phyloP scores from a whole-genome alignment of 805 yeast species.

The Yarrowia phangngaensis region DNA sequence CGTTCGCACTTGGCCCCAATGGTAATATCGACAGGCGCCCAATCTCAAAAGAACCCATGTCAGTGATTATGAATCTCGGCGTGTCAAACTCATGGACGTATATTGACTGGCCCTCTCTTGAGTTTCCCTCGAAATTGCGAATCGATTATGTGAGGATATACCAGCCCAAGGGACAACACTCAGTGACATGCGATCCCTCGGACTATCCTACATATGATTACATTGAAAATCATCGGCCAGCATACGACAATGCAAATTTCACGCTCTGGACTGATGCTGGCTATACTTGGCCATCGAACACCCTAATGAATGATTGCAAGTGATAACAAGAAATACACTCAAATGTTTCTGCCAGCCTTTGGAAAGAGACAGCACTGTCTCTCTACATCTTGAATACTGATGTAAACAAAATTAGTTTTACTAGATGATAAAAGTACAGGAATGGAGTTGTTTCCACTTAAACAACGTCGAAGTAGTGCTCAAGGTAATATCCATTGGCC shows the following conservation, averaged over 20 bases:
- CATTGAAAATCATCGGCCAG: constrained; percentile 63
- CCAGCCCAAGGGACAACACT: constrained; percentile 65
- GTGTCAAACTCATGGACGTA: constrained; percentile 89
- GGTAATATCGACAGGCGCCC: constrained; percentile 85
- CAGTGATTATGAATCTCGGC: constrained; percentile 82
- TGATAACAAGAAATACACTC: not conserved
- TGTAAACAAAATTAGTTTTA: constrained; percentile 11
- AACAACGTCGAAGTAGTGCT: constrained; percentile 26
- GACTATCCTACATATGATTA: constrained; percentile 84
- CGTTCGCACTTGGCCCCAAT: constrained; percentile 77
- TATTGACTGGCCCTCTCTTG: constrained; percentile 76
- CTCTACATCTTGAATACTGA: not conserved
- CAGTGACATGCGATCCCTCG: constrained; percentile 78
- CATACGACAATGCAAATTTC: constrained; percentile 63
- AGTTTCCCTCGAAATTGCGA: constrained; percentile 72
- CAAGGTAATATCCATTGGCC: constrained; percentile 30
- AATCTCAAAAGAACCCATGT: constrained; percentile 89
- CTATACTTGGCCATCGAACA: constrained; percentile 61
- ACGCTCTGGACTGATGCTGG: constrained; percentile 79
- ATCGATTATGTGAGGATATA: constrained; percentile 86
- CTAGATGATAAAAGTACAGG: constrained; percentile 24
- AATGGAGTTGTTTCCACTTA: no score
- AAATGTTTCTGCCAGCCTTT: no score
- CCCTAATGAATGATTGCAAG: constrained; percentile 44
- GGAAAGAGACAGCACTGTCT: not conserved